A percentile compares a stretch with the other conserved stretches of the same genome.
Evolutionary conservation across 2,329 filamentous ascomycete species (phyloP).

Genomic region (Aspergillus pseudotamarii): DNA sequence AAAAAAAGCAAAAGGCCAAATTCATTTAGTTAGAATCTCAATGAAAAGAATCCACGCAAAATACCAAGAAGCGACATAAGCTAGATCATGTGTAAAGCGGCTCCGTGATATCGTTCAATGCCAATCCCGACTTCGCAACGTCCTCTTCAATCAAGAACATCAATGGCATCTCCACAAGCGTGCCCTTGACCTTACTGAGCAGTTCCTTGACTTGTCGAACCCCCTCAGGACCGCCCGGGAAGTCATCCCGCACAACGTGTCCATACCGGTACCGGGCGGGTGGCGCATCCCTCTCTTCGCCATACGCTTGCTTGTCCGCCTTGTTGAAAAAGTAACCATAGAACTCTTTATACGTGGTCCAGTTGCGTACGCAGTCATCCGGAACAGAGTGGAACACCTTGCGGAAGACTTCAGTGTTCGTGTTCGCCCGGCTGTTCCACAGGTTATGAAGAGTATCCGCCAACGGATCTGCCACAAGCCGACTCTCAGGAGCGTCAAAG

Average conservation of each 20-base stretch:
- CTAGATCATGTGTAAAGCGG: constrained; percentile 66
- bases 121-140: constrained; percentile 79
- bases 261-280: constrained; percentile 73
- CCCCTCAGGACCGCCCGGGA: constrained; percentile 64
- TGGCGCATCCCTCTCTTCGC: constrained; percentile 46
- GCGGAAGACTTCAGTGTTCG: constrained; percentile 63
- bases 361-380: constrained; percentile 59
- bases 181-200: constrained; percentile 68
- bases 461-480: constrained; percentile 60
- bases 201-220: constrained; percentile 72
- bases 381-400: constrained; percentile 66
- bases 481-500: constrained; percentile 52
- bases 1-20: not conserved
- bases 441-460: constrained; percentile 56
- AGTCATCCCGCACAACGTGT: constrained; percentile 81
- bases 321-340: constrained; percentile 62
- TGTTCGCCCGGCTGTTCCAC: constrained; percentile 62
- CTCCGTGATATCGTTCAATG: constrained; percentile 71
- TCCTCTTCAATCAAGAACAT: constrained; percentile 84
- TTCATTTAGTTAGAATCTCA: not conserved
- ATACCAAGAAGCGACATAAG: not conserved
- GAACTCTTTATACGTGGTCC: constrained; percentile 66
- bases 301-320: constrained; percentile 45
- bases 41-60: not conserved
- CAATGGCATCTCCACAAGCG: constrained; percentile 86